Conservation (phyloP, 2,329 filamentous ascomycete species). For the Akanthomyces lecanii region DNA sequence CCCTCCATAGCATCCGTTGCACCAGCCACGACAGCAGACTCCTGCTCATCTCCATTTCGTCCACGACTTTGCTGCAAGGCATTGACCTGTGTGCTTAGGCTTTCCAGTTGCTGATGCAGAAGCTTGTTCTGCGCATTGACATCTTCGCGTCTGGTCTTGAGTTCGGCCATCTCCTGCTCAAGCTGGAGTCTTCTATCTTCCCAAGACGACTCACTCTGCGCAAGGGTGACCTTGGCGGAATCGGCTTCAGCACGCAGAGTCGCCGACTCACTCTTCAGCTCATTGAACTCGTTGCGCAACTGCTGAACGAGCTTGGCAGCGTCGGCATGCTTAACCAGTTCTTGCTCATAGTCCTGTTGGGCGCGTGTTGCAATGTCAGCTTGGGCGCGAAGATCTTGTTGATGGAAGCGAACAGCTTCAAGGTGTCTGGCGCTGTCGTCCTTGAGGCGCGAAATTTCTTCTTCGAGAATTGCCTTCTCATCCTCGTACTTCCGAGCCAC, state of each 20-base stretch:
- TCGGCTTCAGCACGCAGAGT: conserved; percentile 77
- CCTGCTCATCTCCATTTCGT: conserved; percentile 46
- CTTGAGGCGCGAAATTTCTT: conserved; percentile 75
- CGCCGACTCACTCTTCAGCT: conserved; percentile 74
- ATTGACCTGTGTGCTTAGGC: conserved; percentile 73
- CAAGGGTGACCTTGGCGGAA: conserved; percentile 72
- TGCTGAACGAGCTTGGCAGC: conserved; percentile 81
- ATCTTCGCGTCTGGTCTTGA: conserved; percentile 76
- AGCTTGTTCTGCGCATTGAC: conserved; percentile 85
- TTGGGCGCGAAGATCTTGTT: conserved; percentile 88
- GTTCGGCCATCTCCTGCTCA: conserved; percentile 76
- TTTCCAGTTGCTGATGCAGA: conserved; percentile 84
- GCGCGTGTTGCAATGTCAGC: conserved; percentile 90
- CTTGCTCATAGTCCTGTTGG: conserved; percentile 91
- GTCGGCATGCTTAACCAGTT: conserved; percentile 91
- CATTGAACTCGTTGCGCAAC: conserved; percentile 74
- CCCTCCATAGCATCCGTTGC: conserved; percentile 64
- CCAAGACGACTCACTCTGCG: conserved; percentile 85
- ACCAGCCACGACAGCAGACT: conserved; percentile 48
- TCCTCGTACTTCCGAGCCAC: conserved; percentile 67
- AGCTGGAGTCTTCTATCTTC: conserved; percentile 73
- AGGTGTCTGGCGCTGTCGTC: conserved; percentile 78
- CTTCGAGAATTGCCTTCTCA: conserved; percentile 73
- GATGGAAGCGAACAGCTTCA: conserved; percentile 77
- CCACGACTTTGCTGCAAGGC: conserved; percentile 72